Evolutionary conservation across 306 rosid species (phyloP).

Genomic region (Canavalia ensiformis): DNA sequence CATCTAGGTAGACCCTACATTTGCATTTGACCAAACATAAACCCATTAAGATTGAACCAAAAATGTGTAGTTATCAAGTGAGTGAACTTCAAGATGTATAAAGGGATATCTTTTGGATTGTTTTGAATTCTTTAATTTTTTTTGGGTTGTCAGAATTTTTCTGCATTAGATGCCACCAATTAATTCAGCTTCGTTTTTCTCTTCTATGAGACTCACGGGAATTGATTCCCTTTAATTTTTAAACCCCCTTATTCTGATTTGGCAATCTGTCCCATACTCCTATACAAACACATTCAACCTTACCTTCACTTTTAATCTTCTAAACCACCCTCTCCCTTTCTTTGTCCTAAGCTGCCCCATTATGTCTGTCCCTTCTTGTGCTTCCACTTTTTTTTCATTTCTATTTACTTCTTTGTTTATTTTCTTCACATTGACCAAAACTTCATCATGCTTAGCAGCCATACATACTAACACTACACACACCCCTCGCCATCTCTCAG

Average conservation of each 20-base stretch:
- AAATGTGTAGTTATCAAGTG: constrained; percentile 43
- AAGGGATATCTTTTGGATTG: constrained; percentile 40
- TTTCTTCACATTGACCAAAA: constrained; percentile 40
- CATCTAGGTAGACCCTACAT: constrained; percentile 48
- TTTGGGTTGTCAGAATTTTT: constrained; percentile 38
- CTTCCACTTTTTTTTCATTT: constrained; percentile 48
- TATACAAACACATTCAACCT: constrained; percentile 41
- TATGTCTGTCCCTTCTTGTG: constrained; percentile 54
- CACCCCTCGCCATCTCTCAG: constrained; percentile 61
- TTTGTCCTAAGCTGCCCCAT: constrained; percentile 63
- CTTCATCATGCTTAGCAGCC: constrained; percentile 52
- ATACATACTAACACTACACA: constrained; percentile 37
- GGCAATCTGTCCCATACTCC: constrained; percentile 42
- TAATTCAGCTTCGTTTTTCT: constrained; percentile 43
- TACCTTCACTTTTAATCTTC: constrained; percentile 46
- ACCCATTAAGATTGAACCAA: constrained; percentile 28
- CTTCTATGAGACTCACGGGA: constrained; percentile 76
- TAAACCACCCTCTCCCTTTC: constrained; percentile 42
- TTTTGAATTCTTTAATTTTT: constrained; percentile 31
- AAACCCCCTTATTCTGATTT: constrained; percentile 39
- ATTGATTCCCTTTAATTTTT: constrained; percentile 57
- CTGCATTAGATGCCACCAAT: constrained; percentile 38
- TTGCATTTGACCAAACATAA: constrained; percentile 44
- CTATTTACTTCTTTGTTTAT: constrained; percentile 50
- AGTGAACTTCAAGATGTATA: constrained; percentile 29